Conservation (phyloP, 768 basidiomycete genomes). For the Suillus placidus region DNA sequence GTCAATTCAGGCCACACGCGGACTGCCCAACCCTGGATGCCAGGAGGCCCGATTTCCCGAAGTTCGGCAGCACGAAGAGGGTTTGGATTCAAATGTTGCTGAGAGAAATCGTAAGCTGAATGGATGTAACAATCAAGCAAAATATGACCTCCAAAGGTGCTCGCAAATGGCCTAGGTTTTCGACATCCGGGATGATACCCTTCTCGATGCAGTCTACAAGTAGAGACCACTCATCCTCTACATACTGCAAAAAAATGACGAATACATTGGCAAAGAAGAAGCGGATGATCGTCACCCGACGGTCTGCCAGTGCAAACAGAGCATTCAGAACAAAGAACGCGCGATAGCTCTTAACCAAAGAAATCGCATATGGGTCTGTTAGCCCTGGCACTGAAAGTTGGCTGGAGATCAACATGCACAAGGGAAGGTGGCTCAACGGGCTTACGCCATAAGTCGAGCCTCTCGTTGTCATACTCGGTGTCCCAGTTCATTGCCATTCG, state of each 20-base stretch:
- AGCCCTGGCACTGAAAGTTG: slow-evolving; percentile 14
- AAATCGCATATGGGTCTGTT: slow-evolving; percentile 21
- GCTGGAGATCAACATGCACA: background rate
- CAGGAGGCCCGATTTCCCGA: slow-evolving; percentile 8
- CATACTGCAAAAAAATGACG: slow-evolving; percentile 16
- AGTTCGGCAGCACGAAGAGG: slow-evolving; percentile 25
- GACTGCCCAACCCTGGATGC: slow-evolving; percentile 3
- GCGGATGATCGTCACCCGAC: slow-evolving; percentile 6
- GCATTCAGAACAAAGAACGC: slow-evolving; percentile 26
- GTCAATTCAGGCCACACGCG: slow-evolving; percentile 13
- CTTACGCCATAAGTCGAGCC: background rate
- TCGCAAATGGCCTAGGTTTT: slow-evolving; percentile 17
- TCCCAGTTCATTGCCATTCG: slow-evolving; percentile 4
- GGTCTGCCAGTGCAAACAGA: slow-evolving; percentile 21
- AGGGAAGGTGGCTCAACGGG: background rate
- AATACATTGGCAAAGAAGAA: slow-evolving; percentile 15
- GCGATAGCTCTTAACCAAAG: slow-evolving; percentile 15
- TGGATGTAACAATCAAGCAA: background rate
- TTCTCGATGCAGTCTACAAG: slow-evolving; percentile 20
- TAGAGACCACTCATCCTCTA: slow-evolving; percentile 22
- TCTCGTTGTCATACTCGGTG: background rate
- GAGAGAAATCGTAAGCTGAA: background rate
- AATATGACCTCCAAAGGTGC: slow-evolving; percentile 17
- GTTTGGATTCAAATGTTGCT: slow-evolving; percentile 18
- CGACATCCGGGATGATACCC: slow-evolving; percentile 20